Evolutionary conservation across 2,329 filamentous ascomycete species (phyloP).

Genomic region (Sordariomycetes sp.): DNA sequence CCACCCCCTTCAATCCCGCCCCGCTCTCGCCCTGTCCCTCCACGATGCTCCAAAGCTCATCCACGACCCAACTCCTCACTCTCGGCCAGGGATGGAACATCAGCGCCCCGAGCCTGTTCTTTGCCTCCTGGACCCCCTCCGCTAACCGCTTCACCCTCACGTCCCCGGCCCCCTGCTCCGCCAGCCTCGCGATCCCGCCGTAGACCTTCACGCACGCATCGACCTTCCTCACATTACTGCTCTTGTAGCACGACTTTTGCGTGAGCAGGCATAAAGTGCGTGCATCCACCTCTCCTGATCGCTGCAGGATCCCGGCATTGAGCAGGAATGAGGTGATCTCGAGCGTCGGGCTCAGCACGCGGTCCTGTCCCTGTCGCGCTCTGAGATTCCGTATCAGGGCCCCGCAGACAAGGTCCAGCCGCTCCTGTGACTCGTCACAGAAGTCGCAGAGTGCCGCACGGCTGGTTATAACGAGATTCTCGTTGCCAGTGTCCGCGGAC

Average conservation of each 20-base stretch:
- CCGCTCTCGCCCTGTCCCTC: slow-evolving; percentile 15
- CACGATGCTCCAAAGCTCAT: slow-evolving; percentile 45
- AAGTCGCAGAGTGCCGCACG: slow-evolving; percentile 52
- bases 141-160: slow-evolving; percentile 8
- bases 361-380: slow-evolving; percentile 48
- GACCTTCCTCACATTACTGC: slow-evolving; percentile 70
- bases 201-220: slow-evolving; percentile 75
- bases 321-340: slow-evolving; percentile 71
- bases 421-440: slow-evolving; percentile 27
- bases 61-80: slow-evolving; percentile 49
- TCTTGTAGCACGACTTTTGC: slow-evolving; percentile 75
- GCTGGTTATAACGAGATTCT: slow-evolving; percentile 61
- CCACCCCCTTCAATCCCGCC: slow-evolving; percentile 34
- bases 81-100: slow-evolving; percentile 74
- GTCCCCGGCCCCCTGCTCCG: slow-evolving; percentile 3
- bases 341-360: slow-evolving; percentile 63
- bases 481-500: slow-evolving; percentile 68
- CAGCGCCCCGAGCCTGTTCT: slow-evolving; percentile 61
- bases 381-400: slow-evolving; percentile 45
- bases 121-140: slow-evolving; percentile 34
- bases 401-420: slow-evolving; percentile 32
- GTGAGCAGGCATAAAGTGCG: slow-evolving; percentile 56
- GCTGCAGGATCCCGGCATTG: slow-evolving; percentile 43
- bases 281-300: slow-evolving; percentile 25
- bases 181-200: slow-evolving; percentile 46